Conservation (phyloP, 1,139 yeast species). For the Nakaseomyces bracarensis region DNA sequence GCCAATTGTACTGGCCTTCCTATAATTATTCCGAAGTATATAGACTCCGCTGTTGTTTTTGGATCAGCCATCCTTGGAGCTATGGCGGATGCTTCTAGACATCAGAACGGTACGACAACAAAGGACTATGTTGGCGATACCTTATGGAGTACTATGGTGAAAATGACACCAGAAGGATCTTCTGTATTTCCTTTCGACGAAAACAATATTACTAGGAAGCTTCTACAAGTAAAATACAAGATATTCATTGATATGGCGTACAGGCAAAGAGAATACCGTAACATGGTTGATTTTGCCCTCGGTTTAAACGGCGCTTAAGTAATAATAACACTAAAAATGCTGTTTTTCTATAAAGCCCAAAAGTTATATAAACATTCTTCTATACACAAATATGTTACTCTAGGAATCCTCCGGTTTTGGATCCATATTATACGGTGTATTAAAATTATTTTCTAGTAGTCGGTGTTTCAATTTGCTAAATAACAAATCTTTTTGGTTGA, state of each 20-base stretch:
- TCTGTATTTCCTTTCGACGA: constrained; percentile 60
- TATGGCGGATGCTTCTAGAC: constrained; percentile 44
- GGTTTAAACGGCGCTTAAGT: neutral
- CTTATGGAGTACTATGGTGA: constrained; percentile 81
- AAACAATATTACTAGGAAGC: constrained; percentile 54
- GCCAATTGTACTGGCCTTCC: constrained; percentile 93
- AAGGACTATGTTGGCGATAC: constrained; percentile 37
- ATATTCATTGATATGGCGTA: constrained; percentile 82
- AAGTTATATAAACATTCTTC: neutral
- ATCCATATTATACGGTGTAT: neutral
- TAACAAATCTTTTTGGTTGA: constrained; percentile 21
- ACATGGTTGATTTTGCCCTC: constrained; percentile 42
- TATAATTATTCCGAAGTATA: constrained; percentile 85
- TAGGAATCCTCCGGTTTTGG: constrained; percentile 8
- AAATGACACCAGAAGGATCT: constrained; percentile 74
- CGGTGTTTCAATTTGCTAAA: constrained; percentile 18
- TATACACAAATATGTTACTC: neutral
- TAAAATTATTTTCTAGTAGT: constrained; percentile 8
- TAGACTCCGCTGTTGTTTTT: constrained; percentile 93
- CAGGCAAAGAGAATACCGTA: constrained; percentile 69
- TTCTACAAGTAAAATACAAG: constrained; percentile 70
- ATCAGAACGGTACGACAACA: constrained; percentile 12
- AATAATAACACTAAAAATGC: neutral
- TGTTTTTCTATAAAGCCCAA: neutral
- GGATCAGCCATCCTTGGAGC: constrained; percentile 95